Conservation (phyloP, 1,139 yeast genomes). For the Yarrowia galli region DNA sequence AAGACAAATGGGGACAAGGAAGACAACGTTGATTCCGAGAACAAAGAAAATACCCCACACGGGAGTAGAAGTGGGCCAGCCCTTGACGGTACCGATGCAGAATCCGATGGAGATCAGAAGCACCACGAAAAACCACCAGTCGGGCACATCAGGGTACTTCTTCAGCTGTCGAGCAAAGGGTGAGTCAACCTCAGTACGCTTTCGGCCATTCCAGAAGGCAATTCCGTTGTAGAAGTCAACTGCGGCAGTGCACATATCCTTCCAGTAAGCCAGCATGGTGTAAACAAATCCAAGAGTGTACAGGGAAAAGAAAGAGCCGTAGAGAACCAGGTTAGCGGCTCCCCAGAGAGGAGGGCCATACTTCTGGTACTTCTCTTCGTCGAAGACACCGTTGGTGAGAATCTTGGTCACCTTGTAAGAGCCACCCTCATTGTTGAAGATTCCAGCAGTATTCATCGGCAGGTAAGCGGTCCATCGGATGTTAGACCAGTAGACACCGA, state of each 20-base stretch:
- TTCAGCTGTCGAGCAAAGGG: slow-evolving; percentile 17
- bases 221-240: slow-evolving; percentile 40
- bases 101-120: slow-evolving; percentile 16
- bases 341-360: slow-evolving; percentile 59
- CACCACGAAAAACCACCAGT: slow-evolving; percentile 34
- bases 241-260: slow-evolving; percentile 43
- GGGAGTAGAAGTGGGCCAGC: slow-evolving; percentile 57
- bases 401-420: slow-evolving; percentile 55
- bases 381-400: slow-evolving; percentile 53
- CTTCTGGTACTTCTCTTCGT: slow-evolving; percentile 48
- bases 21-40: slow-evolving; percentile 61
- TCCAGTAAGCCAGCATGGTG: slow-evolving; percentile 44
- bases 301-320: slow-evolving; percentile 49
- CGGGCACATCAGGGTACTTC: slow-evolving; percentile 30
- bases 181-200: slow-evolving; percentile 21
- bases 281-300: slow-evolving; percentile 46
- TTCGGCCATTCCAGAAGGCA: slow-evolving; percentile 42
- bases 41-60: slow-evolving; percentile 66
- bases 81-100: slow-evolving; percentile 43
- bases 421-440: slow-evolving; percentile 59
- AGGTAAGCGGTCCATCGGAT: slow-evolving; percentile 59
- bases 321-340: slow-evolving; percentile 54
- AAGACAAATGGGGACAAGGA: slow-evolving; percentile 61
- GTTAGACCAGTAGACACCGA: slow-evolving; percentile 59
- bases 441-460: slow-evolving; percentile 59